Conservation (phyloP, 202 grass and related monocot genomes). For the Setaria viridis region DNA sequence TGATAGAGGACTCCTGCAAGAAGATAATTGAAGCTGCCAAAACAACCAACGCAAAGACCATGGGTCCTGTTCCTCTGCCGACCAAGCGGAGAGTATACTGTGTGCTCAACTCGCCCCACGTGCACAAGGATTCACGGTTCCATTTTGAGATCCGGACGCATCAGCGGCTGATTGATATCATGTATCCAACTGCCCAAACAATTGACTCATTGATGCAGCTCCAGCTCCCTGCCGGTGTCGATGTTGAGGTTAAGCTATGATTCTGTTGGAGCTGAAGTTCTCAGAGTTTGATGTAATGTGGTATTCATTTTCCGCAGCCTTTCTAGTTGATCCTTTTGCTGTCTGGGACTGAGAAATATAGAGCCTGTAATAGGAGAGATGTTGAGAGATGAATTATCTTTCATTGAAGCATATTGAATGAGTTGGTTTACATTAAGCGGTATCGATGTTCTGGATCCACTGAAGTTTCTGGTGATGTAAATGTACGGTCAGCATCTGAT, state of each 20-base stretch:
- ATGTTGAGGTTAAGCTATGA: slow-evolving; percentile 98
- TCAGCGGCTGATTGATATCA: slow-evolving; percentile 88
- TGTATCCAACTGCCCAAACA: slow-evolving; percentile 93
- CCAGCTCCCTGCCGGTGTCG: slow-evolving; percentile 92
- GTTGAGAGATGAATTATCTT: slow-evolving; percentile 40
- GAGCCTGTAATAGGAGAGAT: slow-evolving; percentile 45
- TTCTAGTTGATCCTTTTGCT: slow-evolving; percentile 33
- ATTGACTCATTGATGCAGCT: slow-evolving; percentile 96
- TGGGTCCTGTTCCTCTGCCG: slow-evolving; percentile 91
- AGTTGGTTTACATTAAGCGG: background rate
- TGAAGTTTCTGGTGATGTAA: background rate
- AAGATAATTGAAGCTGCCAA: slow-evolving; percentile 89
- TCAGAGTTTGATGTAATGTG: slow-evolving; percentile 34
- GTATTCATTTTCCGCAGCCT: slow-evolving; percentile 31
- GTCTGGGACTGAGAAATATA: slow-evolving; percentile 37
- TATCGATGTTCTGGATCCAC: background rate
- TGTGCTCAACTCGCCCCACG: slow-evolving; percentile 95
- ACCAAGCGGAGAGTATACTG: slow-evolving; percentile 87
- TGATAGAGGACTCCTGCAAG: slow-evolving; percentile 97
- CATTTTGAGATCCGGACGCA: slow-evolving; percentile 98
- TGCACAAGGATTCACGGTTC: slow-evolving; percentile 94
- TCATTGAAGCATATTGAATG: slow-evolving; percentile 26
- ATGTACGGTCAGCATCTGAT: background rate
- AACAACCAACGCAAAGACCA: slow-evolving; percentile 90
- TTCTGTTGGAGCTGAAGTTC: slow-evolving; percentile 33